phyloP scores from a whole-genome alignment of 1,139 yeast genomes.

The Suhomyces yuchorum region DNA sequence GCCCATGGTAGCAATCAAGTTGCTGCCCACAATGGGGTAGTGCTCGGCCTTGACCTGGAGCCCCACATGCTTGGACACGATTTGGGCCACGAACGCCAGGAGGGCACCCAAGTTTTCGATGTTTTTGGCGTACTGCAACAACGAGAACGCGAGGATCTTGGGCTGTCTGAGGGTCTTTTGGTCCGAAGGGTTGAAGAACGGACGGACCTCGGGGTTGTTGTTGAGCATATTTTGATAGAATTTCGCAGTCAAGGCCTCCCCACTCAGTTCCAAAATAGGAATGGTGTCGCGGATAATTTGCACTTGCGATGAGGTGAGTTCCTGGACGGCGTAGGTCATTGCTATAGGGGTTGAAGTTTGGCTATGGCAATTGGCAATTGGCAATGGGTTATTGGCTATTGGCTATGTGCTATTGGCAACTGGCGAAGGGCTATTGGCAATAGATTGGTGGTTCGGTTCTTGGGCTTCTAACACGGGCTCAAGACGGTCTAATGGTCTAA shows the following conservation, averaged over 20 bases:
- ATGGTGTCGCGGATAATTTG: conserved; percentile 54
- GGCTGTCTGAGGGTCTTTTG: conserved; percentile 63
- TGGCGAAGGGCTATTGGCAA: too few species aligned
- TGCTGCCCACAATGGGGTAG: conserved; percentile 64
- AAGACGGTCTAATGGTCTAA: too few species aligned
- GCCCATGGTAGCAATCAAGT: conserved; percentile 54
- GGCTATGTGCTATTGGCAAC: too few species aligned
- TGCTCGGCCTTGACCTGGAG: conserved; percentile 63
- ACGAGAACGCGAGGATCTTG: conserved; percentile 61
- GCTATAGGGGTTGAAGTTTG: not conserved
- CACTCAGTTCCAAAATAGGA: conserved; percentile 59
- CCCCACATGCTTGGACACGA: conserved; percentile 68
- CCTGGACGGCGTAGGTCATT: conserved; percentile 21
- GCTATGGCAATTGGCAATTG: too few species aligned
- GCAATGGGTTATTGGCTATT: too few species aligned
- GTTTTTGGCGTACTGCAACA: conserved; percentile 63
- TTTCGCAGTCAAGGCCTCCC: conserved; percentile 54
- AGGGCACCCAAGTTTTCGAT: conserved; percentile 62
- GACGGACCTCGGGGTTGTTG: conserved; percentile 55
- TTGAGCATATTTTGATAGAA: conserved; percentile 60
- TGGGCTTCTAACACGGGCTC: too few species aligned
- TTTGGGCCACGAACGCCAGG: conserved; percentile 56
- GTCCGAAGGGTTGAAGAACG: conserved; percentile 61
- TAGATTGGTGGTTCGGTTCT: too few species aligned
- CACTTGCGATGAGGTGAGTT: conserved; percentile 34